phyloP scores from a whole-genome alignment of 352 stramenopile genomes.

The Pythium pyrilobum region DNA sequence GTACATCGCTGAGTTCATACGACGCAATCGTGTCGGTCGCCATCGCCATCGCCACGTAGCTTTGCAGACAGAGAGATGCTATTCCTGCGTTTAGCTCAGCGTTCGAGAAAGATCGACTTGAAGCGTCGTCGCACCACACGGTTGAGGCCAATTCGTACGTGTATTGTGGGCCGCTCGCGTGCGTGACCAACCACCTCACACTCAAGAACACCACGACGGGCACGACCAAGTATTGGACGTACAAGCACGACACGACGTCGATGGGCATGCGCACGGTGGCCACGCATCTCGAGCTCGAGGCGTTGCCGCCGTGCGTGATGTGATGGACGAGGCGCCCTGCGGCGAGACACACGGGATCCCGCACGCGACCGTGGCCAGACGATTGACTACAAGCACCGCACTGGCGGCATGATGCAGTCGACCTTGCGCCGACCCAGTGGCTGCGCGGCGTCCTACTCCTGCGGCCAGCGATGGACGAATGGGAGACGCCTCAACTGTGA shows the following conservation, averaged over 20 bases:
- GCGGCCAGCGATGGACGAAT: too few relatives aligned
- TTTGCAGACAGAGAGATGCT: too few relatives aligned
- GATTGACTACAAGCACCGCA: too few relatives aligned
- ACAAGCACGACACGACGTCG: conserved; percentile 15
- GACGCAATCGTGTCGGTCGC: too few relatives aligned
- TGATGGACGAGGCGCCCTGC: background rate
- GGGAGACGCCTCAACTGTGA: too few relatives aligned
- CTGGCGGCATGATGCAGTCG: too few relatives aligned
- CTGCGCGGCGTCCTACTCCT: too few relatives aligned
- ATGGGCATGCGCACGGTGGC: background rate
- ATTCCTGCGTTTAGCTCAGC: too few relatives aligned
- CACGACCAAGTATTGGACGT: background rate
- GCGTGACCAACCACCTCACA: background rate
- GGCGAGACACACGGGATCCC: background rate
- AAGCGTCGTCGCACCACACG: background rate
- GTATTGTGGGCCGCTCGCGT: conserved; percentile 5
- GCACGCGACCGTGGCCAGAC: background rate
- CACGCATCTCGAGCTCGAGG: background rate
- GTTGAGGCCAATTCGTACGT: conserved; percentile 1
- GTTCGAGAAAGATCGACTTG: too few relatives aligned
- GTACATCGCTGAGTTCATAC: too few relatives aligned
- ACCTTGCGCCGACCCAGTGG: too few relatives aligned
- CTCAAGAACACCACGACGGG: background rate
- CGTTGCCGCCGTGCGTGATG: conserved; percentile 5
- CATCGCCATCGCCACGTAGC: too few relatives aligned